Base-by-base conservation (phyloP, 371 early-diverging fungal species). In the Mortierella polycephala region DNA sequence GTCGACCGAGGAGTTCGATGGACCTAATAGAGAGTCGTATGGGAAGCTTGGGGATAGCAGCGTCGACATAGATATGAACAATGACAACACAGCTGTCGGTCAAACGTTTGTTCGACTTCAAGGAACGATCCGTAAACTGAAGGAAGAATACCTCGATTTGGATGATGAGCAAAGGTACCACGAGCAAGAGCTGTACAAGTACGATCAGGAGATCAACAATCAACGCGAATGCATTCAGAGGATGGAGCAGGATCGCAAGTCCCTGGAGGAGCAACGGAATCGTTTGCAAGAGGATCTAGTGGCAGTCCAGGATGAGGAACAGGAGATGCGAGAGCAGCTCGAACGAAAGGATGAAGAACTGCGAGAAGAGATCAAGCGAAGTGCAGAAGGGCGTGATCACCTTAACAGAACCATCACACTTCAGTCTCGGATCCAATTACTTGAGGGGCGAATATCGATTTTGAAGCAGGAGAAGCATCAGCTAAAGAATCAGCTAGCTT, bases 381-480 rank as follows among this genome's bases (percentile, higher is more conserved):
- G 62, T 39, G 30, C 30, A 30, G 30, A 30, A 30, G 30, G 30
- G 4, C 30, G 30, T 4, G 30, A 30, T 30, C 30, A 30, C 30
- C 4, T 30, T 30, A 30, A 30, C 30, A 30, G 30, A 30, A 30
- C 30, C 30, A 4, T 30, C 30, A 13, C 52, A 18, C 37, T 67
- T 23, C 50, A 42, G 47, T 44, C 55, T 11, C 50, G 62, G 49
- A 45, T 67, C 45, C 56, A 37, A 10, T n/a, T 16, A 5, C 59
- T 75, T n/a, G 60, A 62, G 40, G 60, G 57, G 5, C 57, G 62
- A 39, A 16, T 62, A 2, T 49, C 49, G 10, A 18, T 40, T 11
- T 55, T 70, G 12, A 56, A 71, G 23, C 37, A 71, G 30, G 71
- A 71, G 58, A 66, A 67, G 62, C 42, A 46, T 16, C 42, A 60